phyloP scores from a whole-genome alignment of 2,329 filamentous ascomycete genomes.

The Diaporthe caulivora region DNA sequence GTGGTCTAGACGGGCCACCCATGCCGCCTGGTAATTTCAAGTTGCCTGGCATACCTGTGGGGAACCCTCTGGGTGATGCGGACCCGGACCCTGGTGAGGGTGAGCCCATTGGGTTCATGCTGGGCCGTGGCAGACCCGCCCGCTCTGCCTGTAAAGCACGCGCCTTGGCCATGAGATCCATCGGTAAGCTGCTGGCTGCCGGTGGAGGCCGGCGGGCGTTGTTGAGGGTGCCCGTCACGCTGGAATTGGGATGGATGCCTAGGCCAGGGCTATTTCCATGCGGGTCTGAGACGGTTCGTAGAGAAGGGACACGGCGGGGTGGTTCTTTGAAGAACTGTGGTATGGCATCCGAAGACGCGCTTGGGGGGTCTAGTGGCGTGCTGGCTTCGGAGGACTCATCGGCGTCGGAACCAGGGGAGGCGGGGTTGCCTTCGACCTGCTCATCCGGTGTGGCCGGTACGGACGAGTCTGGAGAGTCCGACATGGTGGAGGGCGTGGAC shows the following conservation, averaged over 20 bases:
- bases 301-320: slow-evolving; percentile 67
- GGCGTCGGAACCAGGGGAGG: slow-evolving; percentile 55
- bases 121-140: slow-evolving; percentile 44
- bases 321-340: slow-evolving; percentile 46
- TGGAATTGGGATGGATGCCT: slow-evolving; percentile 85
- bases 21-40: slow-evolving; percentile 53
- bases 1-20: slow-evolving; percentile 56
- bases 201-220: slow-evolving; percentile 67
- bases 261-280: slow-evolving; percentile 54
- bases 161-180: slow-evolving; percentile 56
- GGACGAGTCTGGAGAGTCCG: slow-evolving; percentile 48
- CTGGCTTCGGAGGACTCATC: slow-evolving; percentile 61
- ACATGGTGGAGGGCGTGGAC: slow-evolving; percentile 42
- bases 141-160: slow-evolving; percentile 52
- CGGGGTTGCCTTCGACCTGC: slow-evolving; percentile 53
- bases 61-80: slow-evolving; percentile 48
- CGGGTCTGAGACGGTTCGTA: slow-evolving; percentile 72
- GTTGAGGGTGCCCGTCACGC: slow-evolving; percentile 81
- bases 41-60: slow-evolving; percentile 59
- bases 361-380: slow-evolving; percentile 60
- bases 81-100: slow-evolving; percentile 47
- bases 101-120: slow-evolving; percentile 38
- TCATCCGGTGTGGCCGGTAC: slow-evolving; percentile 63
- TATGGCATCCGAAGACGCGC: slow-evolving; percentile 44
- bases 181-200: slow-evolving; percentile 53